Base-by-base conservation (phyloP, 495 filamentous ascomycete species). In the Aspergillus indologenus region DNA sequence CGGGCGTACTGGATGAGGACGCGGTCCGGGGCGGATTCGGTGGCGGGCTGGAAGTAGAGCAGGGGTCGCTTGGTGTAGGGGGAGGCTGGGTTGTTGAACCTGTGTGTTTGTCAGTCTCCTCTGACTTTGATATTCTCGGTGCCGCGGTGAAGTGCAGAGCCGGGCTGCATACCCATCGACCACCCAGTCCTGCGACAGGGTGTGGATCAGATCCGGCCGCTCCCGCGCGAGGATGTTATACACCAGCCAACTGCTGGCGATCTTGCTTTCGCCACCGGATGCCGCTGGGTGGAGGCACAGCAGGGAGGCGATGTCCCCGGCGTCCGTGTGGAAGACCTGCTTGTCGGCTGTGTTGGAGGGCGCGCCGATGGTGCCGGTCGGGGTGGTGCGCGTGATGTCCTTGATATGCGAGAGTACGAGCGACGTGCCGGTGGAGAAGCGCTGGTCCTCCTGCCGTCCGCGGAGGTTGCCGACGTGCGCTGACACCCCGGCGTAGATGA, bases 201-300 rank as follows among this genome's bases (percentile, higher is more conserved):
- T 82, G 68, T 85, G 79, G 0, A 87, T 82, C 3, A 94, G 86
- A 59, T 93, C 90, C 0, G 90, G 91, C 20, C 87, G 81, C 69
- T 90, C 82, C 15, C 68, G 70, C 65, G 89, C 86, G 7, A 96
- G 75, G 14, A 77, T 75, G 63, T 95, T 94, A 79, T 85, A 93
- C 22, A 96, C 85, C 51, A 87, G 75, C 65, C 94, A 90, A 2
- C 44, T 81, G 57, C 77, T 82, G 0, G 78, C 77, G 11, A 86
- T 59, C 44, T 78, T 78, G 53, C 79, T 82, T 50, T 79, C 70
- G 1, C 84, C 84, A 15, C 83, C 83, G 5, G 69, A 66, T 1
- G 74, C 74, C 2, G 82, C 75, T 12, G 74, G 75, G 17, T 72
- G 74, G 1, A 84, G 71, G 1, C 71, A 72, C 45, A 84, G 82